phyloP scores from a whole-genome alignment of 2,329 filamentous ascomycete genomes.

The Pestalotiopsis sp. region DNA sequence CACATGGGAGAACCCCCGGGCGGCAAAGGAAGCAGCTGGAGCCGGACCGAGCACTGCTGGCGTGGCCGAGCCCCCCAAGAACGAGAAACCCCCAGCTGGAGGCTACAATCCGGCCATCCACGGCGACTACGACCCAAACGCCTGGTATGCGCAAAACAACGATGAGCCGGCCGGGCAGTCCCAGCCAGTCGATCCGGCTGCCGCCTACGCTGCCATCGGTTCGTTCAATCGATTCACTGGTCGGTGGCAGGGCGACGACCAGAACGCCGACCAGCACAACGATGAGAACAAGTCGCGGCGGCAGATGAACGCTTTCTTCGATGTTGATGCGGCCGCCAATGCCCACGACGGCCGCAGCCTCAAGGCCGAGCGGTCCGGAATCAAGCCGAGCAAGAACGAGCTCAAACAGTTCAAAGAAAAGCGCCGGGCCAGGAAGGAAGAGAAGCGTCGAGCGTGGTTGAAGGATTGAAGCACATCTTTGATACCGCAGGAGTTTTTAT shows the following conservation, averaged over 20 bases:
- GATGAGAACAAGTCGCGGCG: conserved; percentile 85
- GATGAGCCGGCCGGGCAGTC: conserved; percentile 36
- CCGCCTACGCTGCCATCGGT: conserved; percentile 65
- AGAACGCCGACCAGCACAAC: conserved; percentile 73
- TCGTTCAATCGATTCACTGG: conserved; percentile 93
- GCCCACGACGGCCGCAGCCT: conserved; percentile 86
- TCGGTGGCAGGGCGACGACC: conserved; percentile 69
- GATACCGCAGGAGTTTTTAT: neutral
- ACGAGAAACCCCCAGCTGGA: conserved; percentile 50
- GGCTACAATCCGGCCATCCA: conserved; percentile 97
- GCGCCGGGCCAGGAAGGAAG: conserved; percentile 84
- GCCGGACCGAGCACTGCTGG: conserved; percentile 22
- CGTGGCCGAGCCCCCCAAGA: conserved; percentile 29
- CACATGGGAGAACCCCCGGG: conserved; percentile 86
- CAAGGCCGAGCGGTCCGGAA: conserved; percentile 84
- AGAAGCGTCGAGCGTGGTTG: conserved; percentile 90
- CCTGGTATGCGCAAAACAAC: conserved; percentile 79
- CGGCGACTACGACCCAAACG: conserved; percentile 92
- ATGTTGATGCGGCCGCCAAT: conserved; percentile 92
- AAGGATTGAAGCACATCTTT: conserved; percentile 57
- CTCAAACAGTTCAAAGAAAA: conserved; percentile 92
- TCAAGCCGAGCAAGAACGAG: conserved; percentile 82
- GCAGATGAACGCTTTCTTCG: conserved; percentile 94
- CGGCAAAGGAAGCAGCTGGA: conserved; percentile 46
- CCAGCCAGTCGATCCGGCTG: conserved; percentile 30